Evolutionary conservation across 192 early-diverging fungal genomes (phyloP), one percentile per base, ranked within the genome.

Genomic region (Pilaira anomala): DNA sequence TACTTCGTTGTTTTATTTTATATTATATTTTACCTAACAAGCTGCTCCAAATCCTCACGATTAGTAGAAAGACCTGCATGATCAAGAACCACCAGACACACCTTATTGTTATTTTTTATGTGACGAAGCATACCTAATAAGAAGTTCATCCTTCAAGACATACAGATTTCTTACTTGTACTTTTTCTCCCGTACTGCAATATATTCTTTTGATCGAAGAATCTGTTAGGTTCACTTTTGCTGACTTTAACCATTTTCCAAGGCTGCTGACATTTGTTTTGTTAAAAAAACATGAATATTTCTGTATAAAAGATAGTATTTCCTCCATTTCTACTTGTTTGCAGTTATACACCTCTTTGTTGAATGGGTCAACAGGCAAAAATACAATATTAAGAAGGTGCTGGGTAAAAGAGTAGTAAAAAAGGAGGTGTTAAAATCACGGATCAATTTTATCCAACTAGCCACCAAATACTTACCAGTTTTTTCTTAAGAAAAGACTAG

Each of bases 1-100:
- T 56, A 19, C 28, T 56, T 30, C 13, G 13, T 30, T 48, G 28
- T 60, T 48, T 19, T 60, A 48, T 60, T 48, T 39, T 56, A 36
- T 56, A 33, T 56, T 56, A 11, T 56, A 36, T 50, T 40, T 65
- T 65, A 52, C 46, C 50, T 36, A 19, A 56, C 12, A 48, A 65
- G 48, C 13, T 65, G 21, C 63, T 56, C 33, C 41, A 65, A 50
- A 48, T 65, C 33, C 19, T 53, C 24, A 33, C 46, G 30, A 55
- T 65, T 65, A 21, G 63, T 65, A 25, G 63, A 50, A 30, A 65
- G 40, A 48, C 63, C 63, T 36, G 63, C 63, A 36, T 65, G 53
- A 56, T 65, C 63, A 29, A 65, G 48, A 13, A 29, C 49, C 24
- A 65, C 41, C 28, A 56, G 25, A 50, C 50, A 55, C 28, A 45